phyloP scores from a whole-genome alignment of 805 yeast genomes.

The Danielozyma ontarioensis region DNA sequence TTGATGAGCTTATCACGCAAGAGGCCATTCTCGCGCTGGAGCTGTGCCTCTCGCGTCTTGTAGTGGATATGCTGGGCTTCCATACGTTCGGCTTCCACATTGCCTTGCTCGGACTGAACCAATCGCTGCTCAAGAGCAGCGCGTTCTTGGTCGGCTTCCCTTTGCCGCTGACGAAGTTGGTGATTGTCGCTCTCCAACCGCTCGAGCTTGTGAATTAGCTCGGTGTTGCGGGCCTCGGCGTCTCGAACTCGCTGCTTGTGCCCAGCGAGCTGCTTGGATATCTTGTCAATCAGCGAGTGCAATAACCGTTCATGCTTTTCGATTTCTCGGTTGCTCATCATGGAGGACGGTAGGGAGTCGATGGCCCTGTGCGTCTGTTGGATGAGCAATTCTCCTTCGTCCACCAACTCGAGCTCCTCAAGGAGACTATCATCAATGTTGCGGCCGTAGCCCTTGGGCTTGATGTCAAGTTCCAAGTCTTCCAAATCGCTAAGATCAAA shows the following conservation, averaged over 20 bases:
- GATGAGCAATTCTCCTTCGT: constrained; percentile 17
- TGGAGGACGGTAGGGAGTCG: constrained; percentile 16
- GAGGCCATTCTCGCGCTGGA: constrained; percentile 23
- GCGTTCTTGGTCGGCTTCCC: too few relatives aligned
- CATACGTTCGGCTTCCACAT: too few relatives aligned
- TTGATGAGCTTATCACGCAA: constrained; percentile 29
- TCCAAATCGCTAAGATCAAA: too few relatives aligned
- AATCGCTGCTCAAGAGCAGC: too few relatives aligned
- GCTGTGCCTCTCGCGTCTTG: constrained; percentile 14
- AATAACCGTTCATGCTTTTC: constrained; percentile 23
- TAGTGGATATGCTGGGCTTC: too few relatives aligned
- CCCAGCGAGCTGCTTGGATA: constrained; percentile 12
- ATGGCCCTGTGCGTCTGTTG: constrained; percentile 26
- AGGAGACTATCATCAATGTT: too few relatives aligned
- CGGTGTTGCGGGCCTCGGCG: neutral
- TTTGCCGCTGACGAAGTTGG: neutral
- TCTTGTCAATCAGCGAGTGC: constrained; percentile 21
- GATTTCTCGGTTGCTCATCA: constrained; percentile 16
- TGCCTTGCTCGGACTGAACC: too few relatives aligned
- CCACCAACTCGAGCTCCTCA: too few relatives aligned
- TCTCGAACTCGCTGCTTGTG: neutral
- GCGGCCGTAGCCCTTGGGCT: too few relatives aligned
- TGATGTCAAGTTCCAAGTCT: too few relatives aligned
- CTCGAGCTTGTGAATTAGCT: neutral
- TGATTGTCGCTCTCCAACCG: neutral